Percentiles rank a stretch among this genome's conserved stretches.
These are phyloP conservation scores for Plasmodium coatneyi DNA, from an alignment of 169 alveolate genomes.

Conservation along the genomic window DNA sequence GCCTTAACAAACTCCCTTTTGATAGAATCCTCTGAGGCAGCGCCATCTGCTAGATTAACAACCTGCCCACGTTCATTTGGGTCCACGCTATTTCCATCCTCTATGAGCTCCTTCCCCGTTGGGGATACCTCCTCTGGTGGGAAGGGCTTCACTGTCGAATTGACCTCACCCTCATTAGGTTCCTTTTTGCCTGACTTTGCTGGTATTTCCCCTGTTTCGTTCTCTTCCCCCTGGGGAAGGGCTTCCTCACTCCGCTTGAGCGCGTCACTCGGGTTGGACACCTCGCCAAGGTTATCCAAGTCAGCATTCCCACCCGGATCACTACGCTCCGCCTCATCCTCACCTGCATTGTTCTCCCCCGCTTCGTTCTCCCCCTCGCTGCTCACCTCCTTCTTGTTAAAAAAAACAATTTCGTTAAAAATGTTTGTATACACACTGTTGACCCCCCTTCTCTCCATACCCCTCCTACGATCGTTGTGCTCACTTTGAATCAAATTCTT, in stretches of 20 bases:
- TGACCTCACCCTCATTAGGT: background rate
- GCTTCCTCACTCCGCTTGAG: background rate
- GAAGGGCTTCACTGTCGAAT: background rate
- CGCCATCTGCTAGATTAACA: background rate
- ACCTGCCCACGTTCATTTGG: background rate
- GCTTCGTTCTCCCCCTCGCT: background rate
- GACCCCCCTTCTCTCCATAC: background rate
- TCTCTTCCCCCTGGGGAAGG: background rate
- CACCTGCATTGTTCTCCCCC: background rate
- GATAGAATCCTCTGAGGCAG: background rate
- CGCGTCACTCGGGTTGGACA: background rate
- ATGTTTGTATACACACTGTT: slow-evolving; percentile 21
- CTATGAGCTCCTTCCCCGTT: background rate
- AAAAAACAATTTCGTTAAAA: slow-evolving; percentile 59
- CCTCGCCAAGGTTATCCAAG: background rate
- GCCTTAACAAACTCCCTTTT: background rate
- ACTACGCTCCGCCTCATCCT: background rate
- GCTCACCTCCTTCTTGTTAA: slow-evolving; percentile 8
- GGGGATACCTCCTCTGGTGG: background rate
- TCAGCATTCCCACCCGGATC: background rate
- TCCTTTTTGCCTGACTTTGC: background rate
- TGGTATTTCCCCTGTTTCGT: background rate
- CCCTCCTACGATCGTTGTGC: background rate
- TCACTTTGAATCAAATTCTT: slow-evolving; percentile 22
- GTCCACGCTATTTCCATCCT: background rate